A percentile compares a stretch with the other conserved stretches of the same genome.
These are phyloP conservation scores for Neckera pumila DNA, from an alignment of 225 moss, liverwort and hornwort genomes.

Conservation along the genomic window DNA sequence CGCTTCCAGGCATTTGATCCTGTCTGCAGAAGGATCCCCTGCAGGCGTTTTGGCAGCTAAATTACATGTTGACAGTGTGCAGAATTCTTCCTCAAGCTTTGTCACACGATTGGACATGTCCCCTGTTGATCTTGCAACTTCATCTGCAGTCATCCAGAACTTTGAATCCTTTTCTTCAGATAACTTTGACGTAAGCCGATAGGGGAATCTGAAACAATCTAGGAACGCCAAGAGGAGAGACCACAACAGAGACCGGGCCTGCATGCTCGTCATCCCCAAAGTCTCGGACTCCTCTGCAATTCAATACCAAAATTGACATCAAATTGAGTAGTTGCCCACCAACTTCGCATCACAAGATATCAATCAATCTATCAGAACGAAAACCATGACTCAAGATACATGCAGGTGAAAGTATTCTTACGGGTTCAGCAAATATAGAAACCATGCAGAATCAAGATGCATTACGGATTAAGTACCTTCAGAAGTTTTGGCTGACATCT, in stretches of 20 bases:
- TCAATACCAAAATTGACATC: not conserved
- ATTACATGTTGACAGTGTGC: constrained; percentile 14
- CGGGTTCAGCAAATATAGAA: not conserved
- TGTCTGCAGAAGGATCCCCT: constrained; percentile 25
- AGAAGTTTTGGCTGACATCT: not conserved
- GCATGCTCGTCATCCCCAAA: constrained; percentile 2
- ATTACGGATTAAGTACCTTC: constrained; percentile 1
- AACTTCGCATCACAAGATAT: not conserved
- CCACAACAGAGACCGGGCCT: constrained; percentile 26
- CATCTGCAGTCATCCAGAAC: constrained; percentile 13
- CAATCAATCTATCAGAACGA: not conserved
- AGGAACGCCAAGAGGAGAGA: constrained; percentile 25
- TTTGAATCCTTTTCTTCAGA: constrained; percentile 17
- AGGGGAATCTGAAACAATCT: constrained; percentile 30
- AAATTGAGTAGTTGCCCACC: not conserved
- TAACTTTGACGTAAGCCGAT: constrained; percentile 12
- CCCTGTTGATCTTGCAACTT: constrained; percentile 3
- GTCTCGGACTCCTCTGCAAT: constrained; percentile 11
- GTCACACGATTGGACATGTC: constrained; percentile 25
- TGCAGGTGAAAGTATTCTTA: not conserved
- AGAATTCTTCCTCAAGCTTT: constrained; percentile 31
- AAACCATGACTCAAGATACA: not conserved
- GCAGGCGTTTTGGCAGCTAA: constrained; percentile 10
- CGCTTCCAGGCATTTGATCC: constrained; percentile 58
- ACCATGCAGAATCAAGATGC: not conserved